phyloP scores from a whole-genome alignment of 1,284 basidiomycete genomes.

The Cutaneotrichosporon sp. region DNA sequence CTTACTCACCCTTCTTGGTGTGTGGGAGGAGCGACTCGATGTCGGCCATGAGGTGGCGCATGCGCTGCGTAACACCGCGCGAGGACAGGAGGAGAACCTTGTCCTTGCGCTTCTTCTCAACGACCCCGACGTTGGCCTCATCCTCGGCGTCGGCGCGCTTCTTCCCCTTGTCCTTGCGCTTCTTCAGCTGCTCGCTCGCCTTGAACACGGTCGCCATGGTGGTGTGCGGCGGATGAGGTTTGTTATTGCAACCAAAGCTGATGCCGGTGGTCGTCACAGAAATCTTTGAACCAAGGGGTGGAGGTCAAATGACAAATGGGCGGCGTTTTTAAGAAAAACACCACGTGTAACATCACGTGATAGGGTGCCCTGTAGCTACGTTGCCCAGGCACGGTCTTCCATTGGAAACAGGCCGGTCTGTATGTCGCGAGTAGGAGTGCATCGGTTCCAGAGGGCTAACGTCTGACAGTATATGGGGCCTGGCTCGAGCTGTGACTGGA shows the following conservation, averaged over 20 bases:
- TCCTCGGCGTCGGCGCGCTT: conserved; percentile 16
- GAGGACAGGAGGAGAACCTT: conserved; percentile 85
- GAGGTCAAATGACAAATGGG: too few relatives aligned
- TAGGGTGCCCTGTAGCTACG: too few relatives aligned
- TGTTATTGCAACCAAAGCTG: neutral
- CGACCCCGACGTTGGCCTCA: conserved; percentile 5
- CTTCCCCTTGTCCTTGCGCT: conserved; percentile 22
- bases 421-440: too few relatives aligned
- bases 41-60: conserved; percentile 97
- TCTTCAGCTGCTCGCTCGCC: conserved; percentile 15
- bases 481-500: too few relatives aligned
- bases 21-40: conserved; percentile 86
- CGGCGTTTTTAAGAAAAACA: too few relatives aligned
- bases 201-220: conserved; percentile 20
- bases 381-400: too few relatives aligned
- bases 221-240: neutral
- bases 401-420: too few relatives aligned
- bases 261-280: too few relatives aligned
- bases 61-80: conserved; percentile 88
- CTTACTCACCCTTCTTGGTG: conserved; percentile 80
- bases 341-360: too few relatives aligned
- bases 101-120: conserved; percentile 52
- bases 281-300: too few relatives aligned
- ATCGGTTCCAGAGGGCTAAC: too few relatives aligned
- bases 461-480: too few relatives aligned